Conservation (phyloP, 495 filamentous ascomycete species). For the Aspergillus homomorphus region DNA sequence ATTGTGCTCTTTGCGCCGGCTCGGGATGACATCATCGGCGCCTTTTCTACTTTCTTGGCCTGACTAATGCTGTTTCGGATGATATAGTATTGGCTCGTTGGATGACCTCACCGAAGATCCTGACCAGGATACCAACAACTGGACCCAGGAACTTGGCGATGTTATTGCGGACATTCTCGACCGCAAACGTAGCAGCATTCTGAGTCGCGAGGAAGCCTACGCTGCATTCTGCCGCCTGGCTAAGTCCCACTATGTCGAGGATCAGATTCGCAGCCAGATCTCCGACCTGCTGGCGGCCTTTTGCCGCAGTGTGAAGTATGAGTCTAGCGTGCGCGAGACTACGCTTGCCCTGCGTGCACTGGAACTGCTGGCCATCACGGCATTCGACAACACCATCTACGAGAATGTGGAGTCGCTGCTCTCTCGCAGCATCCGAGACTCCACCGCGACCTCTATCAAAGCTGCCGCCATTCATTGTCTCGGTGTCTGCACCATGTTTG, state of each 20-base stretch:
- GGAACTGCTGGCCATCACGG: conserved; percentile 71
- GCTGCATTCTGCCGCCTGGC: conserved; percentile 67
- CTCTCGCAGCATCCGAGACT: conserved; percentile 69
- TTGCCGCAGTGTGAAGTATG: conserved; percentile 67
- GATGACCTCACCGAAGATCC: conserved; percentile 59
- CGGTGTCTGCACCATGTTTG: conserved; percentile 68
- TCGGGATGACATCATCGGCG: conserved; percentile 16
- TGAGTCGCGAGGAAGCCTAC: conserved; percentile 73
- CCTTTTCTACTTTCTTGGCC: conserved; percentile 9
- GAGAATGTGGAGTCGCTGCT: conserved; percentile 60
- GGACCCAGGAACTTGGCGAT: conserved; percentile 65
- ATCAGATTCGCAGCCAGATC: conserved; percentile 59
- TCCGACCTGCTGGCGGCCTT: conserved; percentile 69
- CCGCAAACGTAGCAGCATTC: conserved; percentile 78
- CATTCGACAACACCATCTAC: conserved; percentile 66
- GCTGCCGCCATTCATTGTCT: conserved; percentile 73
- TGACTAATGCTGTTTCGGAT: conserved; percentile 12
- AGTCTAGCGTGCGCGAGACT: conserved; percentile 69
- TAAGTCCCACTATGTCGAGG: conserved; percentile 67
- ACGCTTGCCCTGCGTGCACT: conserved; percentile 71
- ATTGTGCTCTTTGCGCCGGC: not conserved
- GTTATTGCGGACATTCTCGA: conserved; percentile 80
- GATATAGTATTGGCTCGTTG: conserved; percentile 43
- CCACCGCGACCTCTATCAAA: conserved; percentile 62
- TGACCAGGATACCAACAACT: conserved; percentile 51